phyloP scores from a whole-genome alignment of 345 rosid genomes.

The Toxicodendron radicans region DNA sequence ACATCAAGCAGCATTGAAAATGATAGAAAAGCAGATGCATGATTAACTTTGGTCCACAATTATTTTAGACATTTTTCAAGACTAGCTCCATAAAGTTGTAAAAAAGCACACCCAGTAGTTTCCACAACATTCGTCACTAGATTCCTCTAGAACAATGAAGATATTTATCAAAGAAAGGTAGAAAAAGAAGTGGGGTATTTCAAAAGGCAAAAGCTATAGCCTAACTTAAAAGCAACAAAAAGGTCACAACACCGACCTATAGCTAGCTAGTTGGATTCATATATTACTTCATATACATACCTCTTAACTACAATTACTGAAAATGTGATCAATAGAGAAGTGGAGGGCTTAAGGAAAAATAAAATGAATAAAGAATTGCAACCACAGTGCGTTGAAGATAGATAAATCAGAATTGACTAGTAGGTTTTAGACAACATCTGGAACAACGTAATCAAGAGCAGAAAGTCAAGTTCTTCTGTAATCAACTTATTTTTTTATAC shows the following conservation, averaged over 20 bases:
- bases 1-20: not conserved
- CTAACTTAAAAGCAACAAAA: not conserved
- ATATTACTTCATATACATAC: too few relatives aligned
- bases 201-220: slow-evolving; percentile 13
- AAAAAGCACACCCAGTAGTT: slow-evolving; percentile 15
- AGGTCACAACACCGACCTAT: slow-evolving; percentile 31
- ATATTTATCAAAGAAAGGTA: not conserved
- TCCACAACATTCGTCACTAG: slow-evolving; percentile 25
- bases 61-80: not conserved
- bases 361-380: too few relatives aligned
- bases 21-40: slow-evolving; percentile 2
- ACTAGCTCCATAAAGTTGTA: slow-evolving; percentile 9
- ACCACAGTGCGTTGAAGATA: not conserved
- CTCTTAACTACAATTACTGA: not conserved
- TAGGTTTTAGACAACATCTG: not conserved
- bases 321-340: not conserved
- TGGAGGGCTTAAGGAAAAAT: too few relatives aligned
- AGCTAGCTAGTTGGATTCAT: too few relatives aligned
- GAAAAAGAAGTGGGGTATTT: slow-evolving; percentile 3
- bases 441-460: not conserved
- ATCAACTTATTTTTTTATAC: not conserved
- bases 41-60: slow-evolving; percentile 13
- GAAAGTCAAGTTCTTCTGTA: slow-evolving; percentile 7
- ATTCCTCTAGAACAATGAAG: slow-evolving; percentile 19
- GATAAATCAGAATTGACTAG: not conserved